These are phyloP conservation scores for Fusarium equiseti DNA, from an alignment of 2,329 filamentous ascomycete species.

Conservation along the genomic window DNA sequence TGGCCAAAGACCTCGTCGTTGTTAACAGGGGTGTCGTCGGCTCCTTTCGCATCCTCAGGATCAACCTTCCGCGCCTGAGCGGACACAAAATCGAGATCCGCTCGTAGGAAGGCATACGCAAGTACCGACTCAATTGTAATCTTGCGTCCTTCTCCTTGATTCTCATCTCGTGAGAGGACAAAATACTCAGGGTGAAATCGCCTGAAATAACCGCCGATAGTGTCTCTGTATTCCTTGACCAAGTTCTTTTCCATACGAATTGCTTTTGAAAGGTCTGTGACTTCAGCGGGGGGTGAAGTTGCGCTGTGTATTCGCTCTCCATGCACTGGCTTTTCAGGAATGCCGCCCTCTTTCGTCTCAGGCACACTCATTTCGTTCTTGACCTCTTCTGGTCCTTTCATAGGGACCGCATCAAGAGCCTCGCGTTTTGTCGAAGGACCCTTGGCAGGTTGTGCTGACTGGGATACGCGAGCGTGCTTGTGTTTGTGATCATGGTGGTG, in stretches of 20 bases:
- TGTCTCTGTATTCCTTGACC: conserved; percentile 81
- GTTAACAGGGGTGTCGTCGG: conserved; percentile 87
- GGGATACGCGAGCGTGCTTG: conserved; percentile 26
- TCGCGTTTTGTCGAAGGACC: conserved; percentile 40
- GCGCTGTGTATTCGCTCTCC: conserved; percentile 54
- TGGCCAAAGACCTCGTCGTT: conserved; percentile 83
- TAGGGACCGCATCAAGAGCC: conserved; percentile 56
- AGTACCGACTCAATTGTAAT: conserved; percentile 81
- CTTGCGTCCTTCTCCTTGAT: conserved; percentile 50
- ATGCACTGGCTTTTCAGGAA: conserved; percentile 54
- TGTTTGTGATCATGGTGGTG: conserved; percentile 42
- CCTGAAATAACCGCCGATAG: conserved; percentile 93
- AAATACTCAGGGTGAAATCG: conserved; percentile 89
- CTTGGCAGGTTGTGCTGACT: conserved; percentile 16
- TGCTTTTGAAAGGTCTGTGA: conserved; percentile 70
- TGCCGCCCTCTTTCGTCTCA: conserved; percentile 49
- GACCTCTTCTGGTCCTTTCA: conserved; percentile 63
- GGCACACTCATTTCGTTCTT: conserved; percentile 54
- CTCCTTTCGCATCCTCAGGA: conserved; percentile 74
- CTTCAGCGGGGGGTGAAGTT: conserved; percentile 62
- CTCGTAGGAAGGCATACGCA: conserved; percentile 91
- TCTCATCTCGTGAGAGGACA: conserved; percentile 53
- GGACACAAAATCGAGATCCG: conserved; percentile 92
- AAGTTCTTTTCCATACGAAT: conserved; percentile 77
- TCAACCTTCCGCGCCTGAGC: conserved; percentile 88